Evolutionary conservation across 139 green algal species (phyloP), one percentile per base, ranked within the genome.

Genomic region (Chlamydomonas sphaeroides): DNA sequence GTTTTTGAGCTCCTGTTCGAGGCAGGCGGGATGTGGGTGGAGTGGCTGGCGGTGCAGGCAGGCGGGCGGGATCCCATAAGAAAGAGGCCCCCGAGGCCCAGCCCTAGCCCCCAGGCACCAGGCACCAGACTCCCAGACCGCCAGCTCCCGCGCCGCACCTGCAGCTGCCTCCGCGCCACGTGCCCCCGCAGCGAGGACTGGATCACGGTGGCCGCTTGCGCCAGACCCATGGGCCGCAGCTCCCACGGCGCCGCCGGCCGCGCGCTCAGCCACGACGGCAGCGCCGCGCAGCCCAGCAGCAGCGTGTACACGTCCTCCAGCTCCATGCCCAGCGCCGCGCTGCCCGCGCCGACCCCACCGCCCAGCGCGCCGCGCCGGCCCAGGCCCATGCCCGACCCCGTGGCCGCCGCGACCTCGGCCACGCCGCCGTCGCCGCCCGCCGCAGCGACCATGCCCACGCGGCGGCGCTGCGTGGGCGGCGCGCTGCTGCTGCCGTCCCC

Each of bases 221-320:
- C n/a, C 61, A 45, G 4, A 4, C 5, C 61, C 75, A 82, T 82
- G 41, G 75, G 75, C 21, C 21, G n/a, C 75, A 82, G 75, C 39
- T 49, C 62, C 75, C 75, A 82, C 45, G 75, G 75, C 42, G 75
- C 38, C 6, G 7, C n/a, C 1, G 32, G 18, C 3, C 75, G 75
- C 21, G 75, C 75, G 7, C 36, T 32, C 33, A 82, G 62, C 75
- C 75, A 82, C 15, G n/a, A 42, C 7, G 75, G 75, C 32, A 82
- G 63, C 11, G 75, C 61, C 36, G 61, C 33, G n/a, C 20, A 33
- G 32, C 32, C n/a, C 25, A 82, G 75, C 5, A 82, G 62, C 42
- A 82, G 45, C 62, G 28, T 39, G 41, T 82, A 68, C 57, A 80
- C 73, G 41, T 80, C 73, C 32, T 80, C 73, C 61, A 80, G 30